Conservation (phyloP, 768 basidiomycete genomes). For the Psilocybe subaeruginosa region DNA sequence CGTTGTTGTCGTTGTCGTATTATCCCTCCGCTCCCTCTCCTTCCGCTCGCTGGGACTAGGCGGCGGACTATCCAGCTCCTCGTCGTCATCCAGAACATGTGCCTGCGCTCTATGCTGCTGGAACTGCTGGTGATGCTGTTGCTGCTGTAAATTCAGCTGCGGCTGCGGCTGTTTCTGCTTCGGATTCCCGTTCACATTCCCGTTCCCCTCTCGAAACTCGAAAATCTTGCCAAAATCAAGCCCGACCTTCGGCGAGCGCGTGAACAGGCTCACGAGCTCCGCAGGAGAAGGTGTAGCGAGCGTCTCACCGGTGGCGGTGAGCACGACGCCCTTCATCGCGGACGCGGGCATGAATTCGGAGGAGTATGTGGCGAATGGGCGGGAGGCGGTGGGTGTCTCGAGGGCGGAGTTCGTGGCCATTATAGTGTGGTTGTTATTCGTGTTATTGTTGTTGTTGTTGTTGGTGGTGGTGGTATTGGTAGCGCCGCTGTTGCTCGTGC, state of each 20-base stretch:
- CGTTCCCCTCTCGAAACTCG: conserved; percentile 53
- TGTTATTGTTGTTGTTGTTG: background rate
- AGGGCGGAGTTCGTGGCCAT: conserved; percentile 26
- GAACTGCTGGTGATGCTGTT: too few species aligned
- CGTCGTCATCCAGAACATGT: conserved; percentile 24
- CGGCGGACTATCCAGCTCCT: conserved; percentile 38
- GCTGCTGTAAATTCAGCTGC: background rate
- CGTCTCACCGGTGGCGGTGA: conserved; percentile 77
- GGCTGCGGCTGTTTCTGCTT: background rate
- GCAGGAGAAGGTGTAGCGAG: conserved; percentile 72
- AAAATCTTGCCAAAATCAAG: conserved; percentile 82
- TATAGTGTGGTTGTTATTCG: background rate
- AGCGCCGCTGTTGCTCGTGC: background rate
- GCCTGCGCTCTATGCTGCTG: too few species aligned
- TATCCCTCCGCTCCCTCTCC: conserved; percentile 36
- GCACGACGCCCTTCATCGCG: conserved; percentile 78
- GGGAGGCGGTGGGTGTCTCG: conserved; percentile 51
- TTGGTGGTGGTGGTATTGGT: conserved; percentile 2
- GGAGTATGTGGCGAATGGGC: conserved; percentile 13
- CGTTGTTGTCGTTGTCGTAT: background rate
- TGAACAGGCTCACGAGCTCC: conserved; percentile 69
- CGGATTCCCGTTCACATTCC: background rate
- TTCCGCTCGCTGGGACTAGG: conserved; percentile 51
- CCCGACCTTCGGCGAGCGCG: conserved; percentile 64
- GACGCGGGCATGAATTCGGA: conserved; percentile 42